Conservation (phyloP, 2,329 filamentous ascomycete species). For the Fusarium sp. region DNA sequence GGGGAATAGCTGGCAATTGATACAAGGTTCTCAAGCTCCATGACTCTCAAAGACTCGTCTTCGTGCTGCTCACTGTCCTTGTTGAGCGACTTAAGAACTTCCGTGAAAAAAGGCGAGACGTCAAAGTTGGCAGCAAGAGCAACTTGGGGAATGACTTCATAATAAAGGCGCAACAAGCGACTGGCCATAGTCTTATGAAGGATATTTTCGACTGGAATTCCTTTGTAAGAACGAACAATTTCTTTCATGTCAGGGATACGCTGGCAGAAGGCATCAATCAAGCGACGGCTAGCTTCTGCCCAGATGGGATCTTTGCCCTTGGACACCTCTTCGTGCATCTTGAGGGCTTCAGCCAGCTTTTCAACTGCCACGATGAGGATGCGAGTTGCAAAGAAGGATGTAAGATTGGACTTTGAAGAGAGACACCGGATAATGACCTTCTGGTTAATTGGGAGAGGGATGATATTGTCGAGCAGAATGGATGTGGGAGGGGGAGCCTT, state of each 20-base stretch:
- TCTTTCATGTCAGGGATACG: slow-evolving; percentile 87
- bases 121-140: slow-evolving; percentile 90
- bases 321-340: slow-evolving; percentile 67
- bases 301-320: slow-evolving; percentile 65
- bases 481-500: slow-evolving; percentile 82
- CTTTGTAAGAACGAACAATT: slow-evolving; percentile 79
- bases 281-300: slow-evolving; percentile 75
- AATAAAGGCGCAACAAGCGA: slow-evolving; percentile 85
- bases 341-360: slow-evolving; percentile 77
- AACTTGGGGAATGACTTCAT: slow-evolving; percentile 82
- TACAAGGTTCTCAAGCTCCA: slow-evolving; percentile 86
- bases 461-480: slow-evolving; percentile 84
- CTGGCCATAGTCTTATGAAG: slow-evolving; percentile 84
- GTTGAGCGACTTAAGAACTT: slow-evolving; percentile 74
- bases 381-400: slow-evolving; percentile 86
- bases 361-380: slow-evolving; percentile 83
- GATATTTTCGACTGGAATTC: slow-evolving; percentile 75
- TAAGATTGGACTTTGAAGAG: slow-evolving; percentile 80
- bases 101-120: slow-evolving; percentile 80
- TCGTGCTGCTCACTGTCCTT: slow-evolving; percentile 63
- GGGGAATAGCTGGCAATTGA: slow-evolving; percentile 84
- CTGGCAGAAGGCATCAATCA: slow-evolving; percentile 81
- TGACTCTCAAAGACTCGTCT: slow-evolving; percentile 68
- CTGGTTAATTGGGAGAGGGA: slow-evolving; percentile 85
- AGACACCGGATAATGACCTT: slow-evolving; percentile 85